Evolutionary conservation across 2,329 filamentous ascomycete genomes (phyloP).

Genomic region (Cladophialophora psammophila): DNA sequence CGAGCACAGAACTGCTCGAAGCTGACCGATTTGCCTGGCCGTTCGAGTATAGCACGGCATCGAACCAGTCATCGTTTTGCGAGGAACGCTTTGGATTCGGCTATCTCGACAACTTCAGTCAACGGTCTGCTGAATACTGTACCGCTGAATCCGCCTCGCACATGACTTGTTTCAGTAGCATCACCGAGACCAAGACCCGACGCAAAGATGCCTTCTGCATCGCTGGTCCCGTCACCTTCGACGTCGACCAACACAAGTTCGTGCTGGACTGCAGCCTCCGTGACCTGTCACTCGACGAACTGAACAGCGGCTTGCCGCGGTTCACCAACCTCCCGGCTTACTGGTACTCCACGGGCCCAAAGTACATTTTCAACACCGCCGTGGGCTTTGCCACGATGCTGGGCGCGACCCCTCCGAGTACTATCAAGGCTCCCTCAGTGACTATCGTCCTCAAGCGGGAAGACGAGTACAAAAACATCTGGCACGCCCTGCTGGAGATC

Average conservation of each 20-base stretch:
- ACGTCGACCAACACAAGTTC: background rate
- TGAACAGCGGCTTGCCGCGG: background rate
- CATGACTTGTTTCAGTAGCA: constrained; percentile 2
- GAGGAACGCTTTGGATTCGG: background rate
- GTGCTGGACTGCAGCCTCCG: background rate
- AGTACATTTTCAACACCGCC: background rate
- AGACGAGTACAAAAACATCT: constrained; percentile 4
- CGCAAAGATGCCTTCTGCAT: constrained; percentile 2
- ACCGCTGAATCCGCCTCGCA: background rate
- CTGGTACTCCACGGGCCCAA: constrained; percentile 1
- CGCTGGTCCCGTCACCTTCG: background rate
- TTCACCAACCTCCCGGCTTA: background rate
- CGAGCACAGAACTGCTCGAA: background rate
- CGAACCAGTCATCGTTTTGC: background rate
- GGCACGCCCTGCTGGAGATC: background rate
- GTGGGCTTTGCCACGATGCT: background rate
- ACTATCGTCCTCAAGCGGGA: background rate
- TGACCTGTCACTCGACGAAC: background rate
- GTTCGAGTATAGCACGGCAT: background rate
- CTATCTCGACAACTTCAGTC: background rate
- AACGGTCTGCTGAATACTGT: constrained; percentile 3
- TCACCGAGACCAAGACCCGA: constrained; percentile 1
- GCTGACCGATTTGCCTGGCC: background rate
- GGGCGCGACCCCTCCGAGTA: background rate
- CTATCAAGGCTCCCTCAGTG: background rate